Conservation (phyloP, 129 eudicot genomes). For the Silybum marianum region DNA sequence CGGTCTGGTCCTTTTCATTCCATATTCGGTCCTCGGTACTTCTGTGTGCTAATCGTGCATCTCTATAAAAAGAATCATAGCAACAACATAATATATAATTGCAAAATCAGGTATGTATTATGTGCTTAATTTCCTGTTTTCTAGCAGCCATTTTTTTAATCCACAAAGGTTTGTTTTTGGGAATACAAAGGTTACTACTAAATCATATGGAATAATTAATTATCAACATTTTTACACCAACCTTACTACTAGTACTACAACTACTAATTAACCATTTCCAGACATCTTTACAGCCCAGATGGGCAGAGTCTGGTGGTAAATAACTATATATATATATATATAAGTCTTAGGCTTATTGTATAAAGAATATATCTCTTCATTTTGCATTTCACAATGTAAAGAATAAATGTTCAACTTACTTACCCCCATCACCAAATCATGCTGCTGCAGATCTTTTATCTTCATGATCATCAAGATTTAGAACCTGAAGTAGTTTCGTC, state of each 20-base stretch:
- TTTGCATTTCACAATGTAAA: slow-evolving; percentile 45
- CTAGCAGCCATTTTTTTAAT: background rate
- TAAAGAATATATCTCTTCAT: slow-evolving; percentile 29
- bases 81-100: too few species aligned
- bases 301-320: slow-evolving; percentile 10
- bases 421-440: slow-evolving; percentile 24
- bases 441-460: slow-evolving; percentile 69
- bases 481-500: slow-evolving; percentile 69
- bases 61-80: too few species aligned
- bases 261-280: slow-evolving; percentile 22
- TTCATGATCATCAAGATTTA: slow-evolving; percentile 68
- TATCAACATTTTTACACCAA: slow-evolving; percentile 28
- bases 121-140: background rate
- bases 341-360: slow-evolving; percentile 29
- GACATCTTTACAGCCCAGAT: slow-evolving; percentile 21
- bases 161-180: background rate
- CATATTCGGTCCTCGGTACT: too few species aligned
- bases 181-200: background rate
- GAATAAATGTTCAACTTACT: slow-evolving; percentile 42
- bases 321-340: background rate
- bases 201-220: background rate
- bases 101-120: background rate
- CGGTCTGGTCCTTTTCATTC: too few species aligned
- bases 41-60: too few species aligned
- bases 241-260: slow-evolving; percentile 9